Percentiles rank a stretch among this genome's conserved stretches.
These are phyloP conservation scores for Herpetospermum pedunculosum DNA, from an alignment of 306 rosid species.

Conservation along the genomic window DNA sequence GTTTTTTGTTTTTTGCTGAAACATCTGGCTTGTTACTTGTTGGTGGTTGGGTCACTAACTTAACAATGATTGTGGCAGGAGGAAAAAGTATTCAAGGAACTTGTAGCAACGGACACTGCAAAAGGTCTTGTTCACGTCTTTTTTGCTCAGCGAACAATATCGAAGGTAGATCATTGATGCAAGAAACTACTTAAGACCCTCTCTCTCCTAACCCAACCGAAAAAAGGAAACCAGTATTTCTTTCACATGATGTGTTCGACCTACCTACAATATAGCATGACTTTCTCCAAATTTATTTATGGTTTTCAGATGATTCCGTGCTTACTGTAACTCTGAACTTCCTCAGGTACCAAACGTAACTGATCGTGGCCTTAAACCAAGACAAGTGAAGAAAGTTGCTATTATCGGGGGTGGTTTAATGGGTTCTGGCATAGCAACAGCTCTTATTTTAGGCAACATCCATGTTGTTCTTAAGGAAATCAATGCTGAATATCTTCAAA, in stretches of 20 bases:
- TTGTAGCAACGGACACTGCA: slow-evolving; percentile 62
- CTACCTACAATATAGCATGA: background rate
- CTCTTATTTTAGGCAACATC: slow-evolving; percentile 61
- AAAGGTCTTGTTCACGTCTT: slow-evolving; percentile 78
- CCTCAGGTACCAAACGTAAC: slow-evolving; percentile 83
- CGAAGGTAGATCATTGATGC: slow-evolving; percentile 49
- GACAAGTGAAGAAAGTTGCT: slow-evolving; percentile 76
- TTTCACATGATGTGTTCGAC: background rate
- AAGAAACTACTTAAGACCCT: slow-evolving; percentile 11
- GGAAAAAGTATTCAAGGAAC: slow-evolving; percentile 52
- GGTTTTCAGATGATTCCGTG: background rate
- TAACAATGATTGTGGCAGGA: slow-evolving; percentile 46
- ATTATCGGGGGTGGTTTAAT: slow-evolving; percentile 95
- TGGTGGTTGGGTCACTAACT: background rate
- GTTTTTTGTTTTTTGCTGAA: background rate
- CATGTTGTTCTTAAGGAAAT: slow-evolving; percentile 79
- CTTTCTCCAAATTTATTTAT: background rate
- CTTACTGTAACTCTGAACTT: slow-evolving; percentile 10
- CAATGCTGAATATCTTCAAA: slow-evolving; percentile 66
- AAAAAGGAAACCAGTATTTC: background rate
- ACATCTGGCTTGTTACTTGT: slow-evolving; percentile 10
- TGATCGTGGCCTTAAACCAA: slow-evolving; percentile 82
- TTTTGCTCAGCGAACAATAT: slow-evolving; percentile 76
- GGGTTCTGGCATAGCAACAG: slow-evolving; percentile 99
- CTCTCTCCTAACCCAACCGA: background rate